phyloP scores from a whole-genome alignment of 192 early-diverging fungal species.

The Helicostylum pulchrum region DNA sequence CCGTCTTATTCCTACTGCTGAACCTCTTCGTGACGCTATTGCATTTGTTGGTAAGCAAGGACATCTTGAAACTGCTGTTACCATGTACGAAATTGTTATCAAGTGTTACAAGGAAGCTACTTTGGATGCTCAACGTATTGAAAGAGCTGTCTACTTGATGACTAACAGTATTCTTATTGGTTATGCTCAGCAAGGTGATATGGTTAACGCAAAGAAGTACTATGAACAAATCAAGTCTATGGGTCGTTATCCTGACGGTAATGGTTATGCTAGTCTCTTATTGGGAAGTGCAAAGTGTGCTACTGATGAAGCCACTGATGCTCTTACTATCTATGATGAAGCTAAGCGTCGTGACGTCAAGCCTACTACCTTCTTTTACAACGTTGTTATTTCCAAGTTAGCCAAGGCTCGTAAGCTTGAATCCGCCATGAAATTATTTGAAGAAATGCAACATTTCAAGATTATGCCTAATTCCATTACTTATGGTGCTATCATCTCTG shows the following conservation, averaged over 20 bases:
- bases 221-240: constrained; percentile 46
- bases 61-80: constrained; percentile 19
- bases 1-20: constrained; percentile 23
- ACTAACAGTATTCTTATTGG: constrained; percentile 48
- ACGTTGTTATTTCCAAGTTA: constrained; percentile 57
- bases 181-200: constrained; percentile 48
- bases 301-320: constrained; percentile 51
- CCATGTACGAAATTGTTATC: constrained; percentile 18
- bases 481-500: constrained; percentile 54
- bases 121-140: background rate
- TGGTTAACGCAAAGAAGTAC: constrained; percentile 48
- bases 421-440: constrained; percentile 42
- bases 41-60: constrained; percentile 33
- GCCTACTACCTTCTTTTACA: constrained; percentile 56
- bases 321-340: constrained; percentile 52
- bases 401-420: constrained; percentile 58
- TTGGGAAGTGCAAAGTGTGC: constrained; percentile 47
- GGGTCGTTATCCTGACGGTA: constrained; percentile 45
- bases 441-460: constrained; percentile 54
- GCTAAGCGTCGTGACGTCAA: constrained; percentile 51
- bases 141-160: constrained; percentile 37
- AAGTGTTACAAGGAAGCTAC: constrained; percentile 1
- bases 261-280: constrained; percentile 52
- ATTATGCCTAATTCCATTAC: constrained; percentile 53
- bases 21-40: constrained; percentile 35